phyloP scores from a whole-genome alignment of 2,329 filamentous ascomycete species.

The Colletotrichum cuscutae region DNA sequence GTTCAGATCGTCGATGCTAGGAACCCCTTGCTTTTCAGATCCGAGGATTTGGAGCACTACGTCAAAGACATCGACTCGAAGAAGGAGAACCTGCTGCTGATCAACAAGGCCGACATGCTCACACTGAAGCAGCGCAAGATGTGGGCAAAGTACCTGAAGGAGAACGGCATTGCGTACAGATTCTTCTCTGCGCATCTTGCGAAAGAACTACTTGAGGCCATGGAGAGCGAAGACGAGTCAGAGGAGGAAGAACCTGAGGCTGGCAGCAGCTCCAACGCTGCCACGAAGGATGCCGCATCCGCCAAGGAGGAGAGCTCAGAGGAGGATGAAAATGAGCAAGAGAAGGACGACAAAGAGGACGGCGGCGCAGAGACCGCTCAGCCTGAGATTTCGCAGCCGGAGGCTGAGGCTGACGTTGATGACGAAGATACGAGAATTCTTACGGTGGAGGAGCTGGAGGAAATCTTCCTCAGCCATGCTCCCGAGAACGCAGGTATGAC shows the following conservation, averaged over 20 bases:
- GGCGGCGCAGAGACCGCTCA: slow-evolving; percentile 46
- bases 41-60: slow-evolving; percentile 91
- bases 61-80: slow-evolving; percentile 90
- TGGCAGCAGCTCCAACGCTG: slow-evolving; percentile 34
- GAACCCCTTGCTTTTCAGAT: slow-evolving; percentile 93
- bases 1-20: slow-evolving; percentile 98
- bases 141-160: slow-evolving; percentile 89
- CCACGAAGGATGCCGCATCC: slow-evolving; percentile 42
- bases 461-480: slow-evolving; percentile 82
- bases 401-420: slow-evolving; percentile 49
- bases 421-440: slow-evolving; percentile 81
- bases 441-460: slow-evolving; percentile 92
- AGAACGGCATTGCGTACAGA: slow-evolving; percentile 85
- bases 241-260: slow-evolving; percentile 40
- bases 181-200: slow-evolving; percentile 97
- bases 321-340: slow-evolving; percentile 31
- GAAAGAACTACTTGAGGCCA: slow-evolving; percentile 85
- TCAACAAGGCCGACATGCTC: slow-evolving; percentile 99
- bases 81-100: slow-evolving; percentile 91
- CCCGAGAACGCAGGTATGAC: slow-evolving; percentile 62
- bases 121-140: slow-evolving; percentile 81
- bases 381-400: slow-evolving; percentile 44
- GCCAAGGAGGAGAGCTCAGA: slow-evolving; percentile 50
- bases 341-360: slow-evolving; percentile 42
- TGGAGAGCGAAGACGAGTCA: slow-evolving; percentile 57